Percentiles rank a stretch among this genome's conserved stretches.
phyloP scores from a whole-genome alignment of 169 alveolate species.

The Miamiensis avidus region DNA sequence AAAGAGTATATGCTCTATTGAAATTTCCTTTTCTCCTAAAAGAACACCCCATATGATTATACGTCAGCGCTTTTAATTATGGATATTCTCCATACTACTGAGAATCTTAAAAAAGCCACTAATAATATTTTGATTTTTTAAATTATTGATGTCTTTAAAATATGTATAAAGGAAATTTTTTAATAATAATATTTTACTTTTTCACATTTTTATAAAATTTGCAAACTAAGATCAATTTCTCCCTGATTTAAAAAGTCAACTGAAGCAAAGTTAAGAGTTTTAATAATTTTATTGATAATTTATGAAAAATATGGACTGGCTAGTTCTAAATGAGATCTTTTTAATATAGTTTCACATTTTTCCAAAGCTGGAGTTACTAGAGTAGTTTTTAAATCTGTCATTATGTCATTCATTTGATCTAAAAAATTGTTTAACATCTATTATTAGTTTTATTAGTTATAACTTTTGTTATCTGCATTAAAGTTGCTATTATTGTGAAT shows the following conservation, averaged over 20 bases:
- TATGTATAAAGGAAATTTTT: no score
- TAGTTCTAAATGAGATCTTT: neutral
- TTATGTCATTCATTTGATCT: constrained; percentile 1
- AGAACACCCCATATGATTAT: constrained; percentile 11
- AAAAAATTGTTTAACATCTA: neutral
- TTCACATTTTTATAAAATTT: constrained; percentile 9
- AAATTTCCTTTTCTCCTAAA: constrained; percentile 10
- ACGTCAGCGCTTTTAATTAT: constrained; percentile 6
- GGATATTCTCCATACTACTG: neutral
- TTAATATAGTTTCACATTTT: neutral
- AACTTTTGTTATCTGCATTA: neutral
- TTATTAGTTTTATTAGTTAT: neutral
- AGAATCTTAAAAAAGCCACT: neutral
- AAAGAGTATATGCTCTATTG: neutral
- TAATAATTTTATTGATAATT: neutral
- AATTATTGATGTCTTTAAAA: no score
- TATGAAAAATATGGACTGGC: neutral
- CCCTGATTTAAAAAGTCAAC: constrained; percentile 10
- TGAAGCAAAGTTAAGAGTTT: constrained; percentile 10
- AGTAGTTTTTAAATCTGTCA: constrained; percentile 5
- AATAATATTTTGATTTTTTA: no score
- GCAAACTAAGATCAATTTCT: neutral
- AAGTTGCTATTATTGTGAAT: no score
- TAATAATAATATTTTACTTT: neutral
- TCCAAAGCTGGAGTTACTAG: neutral